Evolutionary conservation across 441 rosid genomes (phyloP).

Genomic region (Macaranga tanarius): DNA sequence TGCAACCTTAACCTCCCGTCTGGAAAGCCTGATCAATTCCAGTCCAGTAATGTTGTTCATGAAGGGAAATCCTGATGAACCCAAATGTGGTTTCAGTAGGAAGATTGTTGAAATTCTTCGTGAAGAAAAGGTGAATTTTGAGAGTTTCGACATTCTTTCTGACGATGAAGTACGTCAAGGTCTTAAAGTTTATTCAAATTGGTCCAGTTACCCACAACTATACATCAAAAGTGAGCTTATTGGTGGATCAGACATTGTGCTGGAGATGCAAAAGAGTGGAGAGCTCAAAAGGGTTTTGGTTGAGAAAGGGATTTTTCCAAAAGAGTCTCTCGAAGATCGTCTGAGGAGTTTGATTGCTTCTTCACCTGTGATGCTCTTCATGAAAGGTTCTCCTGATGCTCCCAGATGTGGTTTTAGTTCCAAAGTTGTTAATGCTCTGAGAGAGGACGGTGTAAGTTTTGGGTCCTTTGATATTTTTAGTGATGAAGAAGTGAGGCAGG

Average conservation of each 20-base stretch:
- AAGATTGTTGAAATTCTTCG: constrained; percentile 65
- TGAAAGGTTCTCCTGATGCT: constrained; percentile 88
- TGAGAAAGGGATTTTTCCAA: constrained; percentile 57
- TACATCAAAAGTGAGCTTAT: constrained; percentile 74
- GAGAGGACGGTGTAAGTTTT: constrained; percentile 61
- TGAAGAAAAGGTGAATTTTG: constrained; percentile 69
- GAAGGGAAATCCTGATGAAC: constrained; percentile 88
- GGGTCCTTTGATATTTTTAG: constrained; percentile 74
- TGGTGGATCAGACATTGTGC: constrained; percentile 94
- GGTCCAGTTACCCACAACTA: constrained; percentile 96
- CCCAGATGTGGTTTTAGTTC: constrained; percentile 95
- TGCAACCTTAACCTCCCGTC: constrained; percentile 42
- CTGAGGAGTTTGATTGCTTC: constrained; percentile 54
- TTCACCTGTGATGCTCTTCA: constrained; percentile 83
- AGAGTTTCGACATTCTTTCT: constrained; percentile 72
- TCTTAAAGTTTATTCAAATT: constrained; percentile 84
- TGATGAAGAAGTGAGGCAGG: constrained; percentile 91
- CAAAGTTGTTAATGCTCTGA: constrained; percentile 75
- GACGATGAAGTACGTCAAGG: constrained; percentile 83
- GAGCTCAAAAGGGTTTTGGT: constrained; percentile 58
- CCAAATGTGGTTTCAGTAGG: constrained; percentile 83
- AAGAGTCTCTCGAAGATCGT: constrained; percentile 61
- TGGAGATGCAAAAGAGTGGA: constrained; percentile 95
- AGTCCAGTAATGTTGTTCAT: constrained; percentile 82
- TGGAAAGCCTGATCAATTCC: constrained; percentile 64